phyloP scores from a whole-genome alignment of 345 rosid genomes.

The Odontarrhena argentea region DNA sequence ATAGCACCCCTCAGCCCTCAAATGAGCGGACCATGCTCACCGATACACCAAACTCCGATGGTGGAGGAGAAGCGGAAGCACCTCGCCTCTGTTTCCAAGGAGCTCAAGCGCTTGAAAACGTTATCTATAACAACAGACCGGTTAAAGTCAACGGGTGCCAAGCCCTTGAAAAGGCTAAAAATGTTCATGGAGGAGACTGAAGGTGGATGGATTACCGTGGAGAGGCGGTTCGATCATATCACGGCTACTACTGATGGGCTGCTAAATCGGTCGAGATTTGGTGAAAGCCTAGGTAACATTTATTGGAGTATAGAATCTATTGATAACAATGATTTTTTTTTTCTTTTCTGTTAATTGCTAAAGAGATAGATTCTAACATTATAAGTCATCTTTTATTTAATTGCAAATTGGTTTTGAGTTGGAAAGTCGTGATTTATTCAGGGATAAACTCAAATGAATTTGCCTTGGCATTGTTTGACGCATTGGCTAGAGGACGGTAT shows the following conservation, averaged over 20 bases:
- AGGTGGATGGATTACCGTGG: conserved; percentile 4
- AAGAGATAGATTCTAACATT: too few relatives aligned
- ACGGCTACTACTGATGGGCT: neutral
- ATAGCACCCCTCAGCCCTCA: neutral
- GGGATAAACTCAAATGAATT: too few relatives aligned
- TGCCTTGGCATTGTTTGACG: too few relatives aligned
- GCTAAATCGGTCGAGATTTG: neutral
- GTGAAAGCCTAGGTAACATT: conserved; percentile 20
- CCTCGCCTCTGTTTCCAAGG: neutral
- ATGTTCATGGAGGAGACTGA: neutral
- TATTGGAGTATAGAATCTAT: too few relatives aligned
- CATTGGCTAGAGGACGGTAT: too few relatives aligned
- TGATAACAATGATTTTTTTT: too few relatives aligned
- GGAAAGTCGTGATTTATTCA: too few relatives aligned
- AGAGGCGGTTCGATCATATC: conserved; percentile 4
- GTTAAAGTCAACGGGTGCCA: neutral
- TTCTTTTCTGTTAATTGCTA: too few relatives aligned
- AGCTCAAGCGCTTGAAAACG: neutral
- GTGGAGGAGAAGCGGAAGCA: neutral
- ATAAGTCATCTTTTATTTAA: too few relatives aligned
- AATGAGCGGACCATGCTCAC: conserved; percentile 11
- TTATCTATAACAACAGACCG: neutral
- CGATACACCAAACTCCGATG: neutral
- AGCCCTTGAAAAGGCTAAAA: neutral
- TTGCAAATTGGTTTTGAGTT: neutral